Percentiles rank a stretch among this genome's conserved stretches.
phyloP scores from a whole-genome alignment of 768 basidiomycete species.

The Xerocomus brunneocitrinus region DNA sequence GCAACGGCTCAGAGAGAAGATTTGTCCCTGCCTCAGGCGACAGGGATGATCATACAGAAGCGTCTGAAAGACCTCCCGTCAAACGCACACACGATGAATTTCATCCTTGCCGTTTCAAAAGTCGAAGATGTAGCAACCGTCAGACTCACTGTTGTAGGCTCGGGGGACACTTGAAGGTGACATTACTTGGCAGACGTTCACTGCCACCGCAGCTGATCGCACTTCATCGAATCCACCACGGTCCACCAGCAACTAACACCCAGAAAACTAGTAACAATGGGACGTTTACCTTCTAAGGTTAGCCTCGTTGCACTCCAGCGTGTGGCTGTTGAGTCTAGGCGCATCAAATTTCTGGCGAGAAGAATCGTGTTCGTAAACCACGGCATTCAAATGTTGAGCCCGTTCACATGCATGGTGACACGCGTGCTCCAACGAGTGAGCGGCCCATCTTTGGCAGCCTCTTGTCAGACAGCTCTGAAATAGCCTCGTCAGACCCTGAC shows the following conservation, averaged over 20 bases:
- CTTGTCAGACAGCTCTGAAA: neutral
- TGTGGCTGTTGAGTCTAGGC: neutral
- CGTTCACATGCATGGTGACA: neutral
- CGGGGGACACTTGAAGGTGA: neutral
- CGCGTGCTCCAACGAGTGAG: neutral
- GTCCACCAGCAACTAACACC: too few species aligned
- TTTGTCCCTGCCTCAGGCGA: slow-evolving; percentile 14
- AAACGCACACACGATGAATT: slow-evolving; percentile 12
- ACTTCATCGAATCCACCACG: too few species aligned
- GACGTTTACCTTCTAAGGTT: neutral
- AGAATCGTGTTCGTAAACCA: neutral
- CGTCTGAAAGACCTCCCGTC: slow-evolving; percentile 28
- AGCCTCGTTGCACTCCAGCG: neutral
- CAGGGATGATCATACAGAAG: slow-evolving; percentile 27
- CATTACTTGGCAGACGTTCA: neutral
- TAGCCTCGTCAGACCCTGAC: neutral
- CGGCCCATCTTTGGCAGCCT: slow-evolving; percentile 6
- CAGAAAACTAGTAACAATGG: too few species aligned
- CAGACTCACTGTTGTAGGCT: slow-evolving; percentile 4
- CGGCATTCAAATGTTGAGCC: neutral
- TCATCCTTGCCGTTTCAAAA: slow-evolving; percentile 14
- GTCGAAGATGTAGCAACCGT: neutral
- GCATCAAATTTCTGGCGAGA: neutral
- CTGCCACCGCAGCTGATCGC: neutral
- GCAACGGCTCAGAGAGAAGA: slow-evolving; percentile 33